Evolutionary conservation across 75 land plant genomes (phyloP), one percentile per base, ranked within the genome.

Genomic region (Sequoia sempervirens): DNA sequence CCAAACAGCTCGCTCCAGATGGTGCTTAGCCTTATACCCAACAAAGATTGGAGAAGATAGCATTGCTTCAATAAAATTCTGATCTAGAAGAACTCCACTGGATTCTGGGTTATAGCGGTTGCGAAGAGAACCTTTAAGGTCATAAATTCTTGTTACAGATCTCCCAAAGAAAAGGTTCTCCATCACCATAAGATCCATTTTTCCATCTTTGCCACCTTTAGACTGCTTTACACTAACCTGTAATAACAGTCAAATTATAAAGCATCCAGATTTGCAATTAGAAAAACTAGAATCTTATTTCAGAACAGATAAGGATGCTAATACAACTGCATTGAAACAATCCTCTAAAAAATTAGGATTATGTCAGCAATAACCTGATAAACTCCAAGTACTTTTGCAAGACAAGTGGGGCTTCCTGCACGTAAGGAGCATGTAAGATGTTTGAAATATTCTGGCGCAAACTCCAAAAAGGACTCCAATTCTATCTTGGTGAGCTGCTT

Each of bases 401-500:
- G 92, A 83, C 99, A 96, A 20, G 99, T 94, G 50, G 94, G 99
- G 87, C 90, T 97, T 36, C 95, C 93, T 15, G 91, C 73, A 41
- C 85, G 87, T 37, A 93, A 82, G 34, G 94, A 92, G n/a, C 88
- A 74, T 50, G 86, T 89, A 78, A 98, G 90, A 89, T 98, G 88
- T 61, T 89, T 86, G 86, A 96, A 98, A 83, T 98, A 98, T 46
- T 91, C 91, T 12, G 92, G 89, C 15, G 93, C 98, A 91, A 98
- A 98, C 85, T 93, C 89, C 38, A 94, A 82, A 81, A 98, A 98
- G 9, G 98, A 96, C 43, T 93, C 92, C 81, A 92, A 84, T 78
- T 98, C 99, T 5, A 95, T 94, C 86, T 87, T 94, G 78, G 94
- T 93, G n/a, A 98, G 94, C 82, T 96, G 94, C 85, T 98, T 98